These are phyloP conservation scores for Epichloe baconii DNA, from an alignment of 2,329 filamentous ascomycete genomes.

Conservation along the genomic window DNA sequence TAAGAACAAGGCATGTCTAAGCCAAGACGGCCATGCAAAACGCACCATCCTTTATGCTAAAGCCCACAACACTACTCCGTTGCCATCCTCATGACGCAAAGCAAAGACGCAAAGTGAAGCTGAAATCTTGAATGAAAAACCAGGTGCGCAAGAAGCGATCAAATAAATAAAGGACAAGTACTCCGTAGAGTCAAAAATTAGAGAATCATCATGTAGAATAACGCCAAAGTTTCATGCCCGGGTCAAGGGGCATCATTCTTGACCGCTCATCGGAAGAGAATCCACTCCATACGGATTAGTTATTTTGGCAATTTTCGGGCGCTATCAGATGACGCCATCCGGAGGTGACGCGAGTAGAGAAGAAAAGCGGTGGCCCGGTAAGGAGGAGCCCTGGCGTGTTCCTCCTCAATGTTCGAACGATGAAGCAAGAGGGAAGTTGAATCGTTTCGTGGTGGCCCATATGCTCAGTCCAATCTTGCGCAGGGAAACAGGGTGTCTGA, in stretches of 20 bases:
- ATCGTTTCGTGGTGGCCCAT: background rate
- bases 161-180: background rate
- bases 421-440: background rate
- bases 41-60: constrained; percentile 1
- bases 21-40: constrained; percentile 1
- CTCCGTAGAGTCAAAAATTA: background rate
- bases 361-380: too few relatives aligned
- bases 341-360: too few relatives aligned
- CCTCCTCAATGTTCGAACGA: too few relatives aligned
- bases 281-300: too few relatives aligned
- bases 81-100: background rate
- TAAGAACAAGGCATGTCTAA: background rate
- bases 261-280: too few relatives aligned
- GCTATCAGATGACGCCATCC: too few relatives aligned
- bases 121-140: too few relatives aligned
- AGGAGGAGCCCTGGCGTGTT: too few relatives aligned
- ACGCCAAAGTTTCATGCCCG: too few relatives aligned
- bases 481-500: background rate
- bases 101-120: background rate
- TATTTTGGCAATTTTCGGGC: too few relatives aligned
- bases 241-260: too few relatives aligned
- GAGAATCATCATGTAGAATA: too few relatives aligned
- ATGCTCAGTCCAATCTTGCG: background rate
- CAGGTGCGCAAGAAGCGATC: background rate
- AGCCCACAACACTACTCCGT: background rate